Evolutionary conservation across 1,284 basidiomycete species (phyloP).

Genomic region (Schizopora paradoxa): DNA sequence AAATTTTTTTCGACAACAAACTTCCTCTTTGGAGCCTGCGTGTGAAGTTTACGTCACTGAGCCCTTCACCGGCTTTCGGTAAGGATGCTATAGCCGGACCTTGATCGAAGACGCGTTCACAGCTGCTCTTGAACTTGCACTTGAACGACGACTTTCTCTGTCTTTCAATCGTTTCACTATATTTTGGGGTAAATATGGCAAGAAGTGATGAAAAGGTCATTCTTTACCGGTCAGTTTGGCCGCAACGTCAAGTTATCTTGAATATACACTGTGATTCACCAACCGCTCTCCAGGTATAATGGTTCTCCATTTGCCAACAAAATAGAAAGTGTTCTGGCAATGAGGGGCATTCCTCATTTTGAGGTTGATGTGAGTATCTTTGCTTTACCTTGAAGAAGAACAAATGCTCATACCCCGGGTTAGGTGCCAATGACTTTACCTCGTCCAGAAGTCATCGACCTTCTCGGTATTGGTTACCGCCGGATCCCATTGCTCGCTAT

Average conservation of each 20-base stretch:
- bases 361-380: conserved; percentile 37
- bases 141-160: no score
- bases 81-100: no score
- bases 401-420: not conserved
- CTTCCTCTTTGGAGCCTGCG: not conserved
- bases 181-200: no score
- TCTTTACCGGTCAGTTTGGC: not conserved
- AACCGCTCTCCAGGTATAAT: conserved; percentile 38
- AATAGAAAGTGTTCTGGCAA: conserved; percentile 41
- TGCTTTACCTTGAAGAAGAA: not conserved
- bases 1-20: not conserved
- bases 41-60: not conserved
- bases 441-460: conserved; percentile 47
- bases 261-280: not conserved
- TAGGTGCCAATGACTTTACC: conserved; percentile 44
- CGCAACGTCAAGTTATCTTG: not conserved
- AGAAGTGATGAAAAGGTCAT: no score
- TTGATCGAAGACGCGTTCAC: no score
- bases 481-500: conserved; percentile 50
- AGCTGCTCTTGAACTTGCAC: no score
- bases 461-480: conserved; percentile 47
- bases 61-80: not conserved
- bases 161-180: no score
- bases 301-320: conserved; percentile 48
- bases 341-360: conserved; percentile 44